Conservation (phyloP, 129 eudicot genomes). For the Pittosporum tobira region DNA sequence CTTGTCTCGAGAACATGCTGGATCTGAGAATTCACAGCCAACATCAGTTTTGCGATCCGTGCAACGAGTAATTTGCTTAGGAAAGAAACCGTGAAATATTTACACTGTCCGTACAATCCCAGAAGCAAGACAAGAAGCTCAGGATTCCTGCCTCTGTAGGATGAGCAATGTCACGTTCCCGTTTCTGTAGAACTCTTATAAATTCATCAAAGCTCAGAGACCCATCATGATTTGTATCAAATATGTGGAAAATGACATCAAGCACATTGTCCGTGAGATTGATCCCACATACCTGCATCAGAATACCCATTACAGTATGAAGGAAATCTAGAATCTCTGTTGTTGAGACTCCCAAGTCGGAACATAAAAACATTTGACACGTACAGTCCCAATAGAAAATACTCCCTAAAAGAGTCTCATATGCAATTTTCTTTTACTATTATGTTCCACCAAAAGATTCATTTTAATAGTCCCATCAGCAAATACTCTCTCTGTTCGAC, state of each 20-base stretch:
- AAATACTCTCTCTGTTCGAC: too few relatives aligned
- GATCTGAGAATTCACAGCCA: too few relatives aligned
- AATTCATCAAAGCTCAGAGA: conserved; percentile 59
- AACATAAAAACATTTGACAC: too few relatives aligned
- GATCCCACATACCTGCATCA: conserved; percentile 66
- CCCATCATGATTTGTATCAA: conserved; percentile 66
- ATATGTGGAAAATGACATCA: conserved; percentile 55
- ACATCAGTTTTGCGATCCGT: neutral
- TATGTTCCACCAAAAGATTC: too few relatives aligned
- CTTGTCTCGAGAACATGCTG: too few relatives aligned
- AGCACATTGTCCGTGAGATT: conserved; percentile 53
- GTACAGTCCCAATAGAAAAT: too few relatives aligned
- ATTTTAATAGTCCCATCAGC: too few relatives aligned
- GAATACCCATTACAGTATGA: neutral
- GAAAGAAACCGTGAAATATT: conserved; percentile 20
- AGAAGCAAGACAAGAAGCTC: conserved; percentile 31
- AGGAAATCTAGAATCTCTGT: neutral
- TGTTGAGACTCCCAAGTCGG: too few relatives aligned
- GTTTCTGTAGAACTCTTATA: conserved; percentile 54
- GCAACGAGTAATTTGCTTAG: neutral
- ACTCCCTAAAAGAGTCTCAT: too few relatives aligned
- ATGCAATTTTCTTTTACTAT: too few relatives aligned
- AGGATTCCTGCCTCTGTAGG: conserved; percentile 51
- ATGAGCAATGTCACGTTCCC: conserved; percentile 55
- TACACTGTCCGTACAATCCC: conserved; percentile 17